phyloP scores from a whole-genome alignment of 2,329 filamentous ascomycete species.

The Botrytis porri region DNA sequence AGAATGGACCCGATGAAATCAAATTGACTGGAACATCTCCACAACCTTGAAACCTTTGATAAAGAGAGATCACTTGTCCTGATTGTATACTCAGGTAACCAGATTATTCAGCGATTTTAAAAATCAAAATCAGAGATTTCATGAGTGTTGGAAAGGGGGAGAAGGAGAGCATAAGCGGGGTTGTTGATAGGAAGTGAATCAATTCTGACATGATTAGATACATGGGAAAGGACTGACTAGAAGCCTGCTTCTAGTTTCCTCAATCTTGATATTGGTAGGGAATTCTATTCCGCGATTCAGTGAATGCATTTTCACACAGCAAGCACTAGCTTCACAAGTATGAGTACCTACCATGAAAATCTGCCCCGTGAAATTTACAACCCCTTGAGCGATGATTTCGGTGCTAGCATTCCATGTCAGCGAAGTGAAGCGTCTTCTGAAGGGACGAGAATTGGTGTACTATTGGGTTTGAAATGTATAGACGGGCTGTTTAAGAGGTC shows the following conservation, averaged over 20 bases:
- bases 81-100: too few relatives aligned
- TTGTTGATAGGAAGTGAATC: neutral
- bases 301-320: neutral
- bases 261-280: neutral
- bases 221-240: too few relatives aligned
- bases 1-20: too few relatives aligned
- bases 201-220: neutral
- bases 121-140: accelerated
- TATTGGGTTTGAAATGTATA: neutral
- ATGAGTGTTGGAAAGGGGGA: neutral
- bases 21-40: too few relatives aligned
- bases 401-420: neutral
- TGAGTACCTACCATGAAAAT: neutral
- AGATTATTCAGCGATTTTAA: neutral
- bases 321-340: neutral
- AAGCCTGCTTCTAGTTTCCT: too few relatives aligned
- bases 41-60: too few relatives aligned
- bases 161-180: neutral
- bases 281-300: neutral
- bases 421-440: too few relatives aligned
- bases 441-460: neutral
- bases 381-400: neutral
- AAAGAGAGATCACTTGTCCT: too few relatives aligned
- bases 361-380: neutral
- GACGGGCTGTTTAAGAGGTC: neutral